A percentile compares a stretch with the other conserved stretches of the same genome.
These are phyloP conservation scores for Prunus kanzakura DNA, from an alignment of 306 rosid genomes.

Conservation along the genomic window DNA sequence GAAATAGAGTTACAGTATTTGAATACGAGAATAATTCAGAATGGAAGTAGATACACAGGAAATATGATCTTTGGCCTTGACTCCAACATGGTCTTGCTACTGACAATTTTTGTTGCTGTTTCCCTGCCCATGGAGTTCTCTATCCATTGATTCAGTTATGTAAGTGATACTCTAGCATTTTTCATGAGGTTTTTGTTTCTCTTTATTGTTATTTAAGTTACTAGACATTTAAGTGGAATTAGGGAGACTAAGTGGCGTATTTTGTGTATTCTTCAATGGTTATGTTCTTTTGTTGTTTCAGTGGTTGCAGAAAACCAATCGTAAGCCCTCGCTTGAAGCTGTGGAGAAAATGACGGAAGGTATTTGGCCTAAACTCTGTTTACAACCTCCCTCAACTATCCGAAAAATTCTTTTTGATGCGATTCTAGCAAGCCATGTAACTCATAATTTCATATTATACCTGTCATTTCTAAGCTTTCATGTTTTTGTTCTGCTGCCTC, in stretches of 20 bases:
- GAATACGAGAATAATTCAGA: conserved; percentile 24
- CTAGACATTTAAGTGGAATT: background rate
- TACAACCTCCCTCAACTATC: background rate
- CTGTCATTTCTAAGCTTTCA: conserved; percentile 6
- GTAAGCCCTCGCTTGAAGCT: conserved; percentile 92
- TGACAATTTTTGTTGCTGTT: conserved; percentile 76
- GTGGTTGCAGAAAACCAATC: conserved; percentile 82
- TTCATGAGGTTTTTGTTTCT: background rate
- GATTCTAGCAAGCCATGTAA: background rate
- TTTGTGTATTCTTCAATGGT: background rate
- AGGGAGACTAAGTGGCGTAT: background rate
- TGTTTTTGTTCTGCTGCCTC: conserved; percentile 24
- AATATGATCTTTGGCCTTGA: conserved; percentile 87
- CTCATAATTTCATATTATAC: conserved; percentile 1
- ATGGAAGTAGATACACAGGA: conserved; percentile 59
- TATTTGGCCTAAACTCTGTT: conserved; percentile 19
- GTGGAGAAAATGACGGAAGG: conserved; percentile 99
- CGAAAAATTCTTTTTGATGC: background rate
- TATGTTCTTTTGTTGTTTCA: conserved; percentile 30
- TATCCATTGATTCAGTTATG: conserved; percentile 63
- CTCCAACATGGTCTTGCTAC: conserved; percentile 99
- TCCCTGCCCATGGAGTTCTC: conserved; percentile 90
- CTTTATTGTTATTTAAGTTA: background rate
- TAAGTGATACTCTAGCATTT: conserved; percentile 23
- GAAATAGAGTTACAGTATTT: conserved; percentile 22